phyloP scores from a whole-genome alignment of 2,329 filamentous ascomycete genomes.

The Bipolaris oryzae region DNA sequence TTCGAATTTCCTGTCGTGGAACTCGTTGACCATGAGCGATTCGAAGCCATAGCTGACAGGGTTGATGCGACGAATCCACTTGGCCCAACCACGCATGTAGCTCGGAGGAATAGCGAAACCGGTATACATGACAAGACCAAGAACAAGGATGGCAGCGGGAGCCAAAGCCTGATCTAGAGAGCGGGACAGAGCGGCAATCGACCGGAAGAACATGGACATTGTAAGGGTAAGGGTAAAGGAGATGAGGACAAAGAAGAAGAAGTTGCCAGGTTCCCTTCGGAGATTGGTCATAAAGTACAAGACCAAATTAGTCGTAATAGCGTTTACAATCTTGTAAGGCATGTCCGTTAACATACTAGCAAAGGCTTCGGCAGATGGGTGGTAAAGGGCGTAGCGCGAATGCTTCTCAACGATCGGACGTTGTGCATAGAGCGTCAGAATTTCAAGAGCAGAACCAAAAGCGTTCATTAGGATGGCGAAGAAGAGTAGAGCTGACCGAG shows the following conservation, averaged over 20 bases:
- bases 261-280: conserved; percentile 72
- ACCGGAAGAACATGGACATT: conserved; percentile 88
- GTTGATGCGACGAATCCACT: conserved; percentile 83
- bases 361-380: conserved; percentile 86
- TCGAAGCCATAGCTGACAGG: conserved; percentile 83
- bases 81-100: conserved; percentile 79
- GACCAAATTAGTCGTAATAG: conserved; percentile 76
- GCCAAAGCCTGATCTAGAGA: conserved; percentile 66
- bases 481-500: conserved; percentile 80
- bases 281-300: conserved; percentile 90
- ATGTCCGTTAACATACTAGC: conserved; percentile 85
- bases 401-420: conserved; percentile 94
- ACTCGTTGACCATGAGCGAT: conserved; percentile 82
- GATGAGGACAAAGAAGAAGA: conserved; percentile 85
- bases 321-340: conserved; percentile 79
- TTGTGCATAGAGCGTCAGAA: conserved; percentile 85
- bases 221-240: conserved; percentile 73
- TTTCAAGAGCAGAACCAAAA: conserved; percentile 80
- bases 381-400: conserved; percentile 82
- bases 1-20: conserved; percentile 66
- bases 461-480: conserved; percentile 88
- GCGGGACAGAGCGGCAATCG: conserved; percentile 76
- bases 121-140: conserved; percentile 70
- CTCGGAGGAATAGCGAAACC: conserved; percentile 64
- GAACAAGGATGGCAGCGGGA: conserved; percentile 63